A percentile compares a stretch with the other conserved stretches of the same genome.
phyloP scores from a whole-genome alignment of 345 rosid genomes.

The Dipteronia dyeriana region DNA sequence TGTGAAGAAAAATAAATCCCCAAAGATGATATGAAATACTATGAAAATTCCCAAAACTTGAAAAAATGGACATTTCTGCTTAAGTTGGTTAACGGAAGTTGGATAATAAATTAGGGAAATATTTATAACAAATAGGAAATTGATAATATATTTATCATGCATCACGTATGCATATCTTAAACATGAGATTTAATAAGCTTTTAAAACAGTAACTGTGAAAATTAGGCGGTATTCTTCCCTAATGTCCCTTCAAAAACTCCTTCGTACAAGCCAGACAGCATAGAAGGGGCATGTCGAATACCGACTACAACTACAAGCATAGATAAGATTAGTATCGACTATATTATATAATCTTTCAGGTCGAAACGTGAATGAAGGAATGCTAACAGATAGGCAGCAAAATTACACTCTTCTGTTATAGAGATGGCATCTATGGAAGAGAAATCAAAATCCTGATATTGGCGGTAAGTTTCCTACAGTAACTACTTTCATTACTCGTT shows the following conservation, averaged over 20 bases:
- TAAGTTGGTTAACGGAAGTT: too few species aligned
- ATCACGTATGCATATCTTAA: too few species aligned
- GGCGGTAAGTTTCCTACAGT: neutral
- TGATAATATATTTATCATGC: too few species aligned
- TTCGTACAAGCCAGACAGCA: neutral
- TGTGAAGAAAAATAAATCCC: too few species aligned
- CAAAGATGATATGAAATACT: too few species aligned
- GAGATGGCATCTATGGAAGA: neutral
- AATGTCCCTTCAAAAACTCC: neutral
- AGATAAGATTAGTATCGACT: neutral
- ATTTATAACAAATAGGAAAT: too few species aligned
- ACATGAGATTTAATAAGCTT: too few species aligned
- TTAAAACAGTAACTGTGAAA: too few species aligned
- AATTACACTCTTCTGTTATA: neutral
- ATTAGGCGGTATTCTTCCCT: too few species aligned
- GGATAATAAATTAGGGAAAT: too few species aligned
- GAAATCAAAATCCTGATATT: neutral
- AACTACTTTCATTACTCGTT: conserved; percentile 15
- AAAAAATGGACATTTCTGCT: too few species aligned
- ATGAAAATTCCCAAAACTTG: too few species aligned
- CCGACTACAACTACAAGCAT: neutral
- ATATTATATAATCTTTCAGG: neutral
- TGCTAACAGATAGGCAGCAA: neutral
- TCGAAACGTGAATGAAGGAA: neutral
- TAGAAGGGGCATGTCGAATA: neutral